Evolutionary conservation across 1,139 yeast species (phyloP).

Genomic region (Blastobotrys indianensis): DNA sequence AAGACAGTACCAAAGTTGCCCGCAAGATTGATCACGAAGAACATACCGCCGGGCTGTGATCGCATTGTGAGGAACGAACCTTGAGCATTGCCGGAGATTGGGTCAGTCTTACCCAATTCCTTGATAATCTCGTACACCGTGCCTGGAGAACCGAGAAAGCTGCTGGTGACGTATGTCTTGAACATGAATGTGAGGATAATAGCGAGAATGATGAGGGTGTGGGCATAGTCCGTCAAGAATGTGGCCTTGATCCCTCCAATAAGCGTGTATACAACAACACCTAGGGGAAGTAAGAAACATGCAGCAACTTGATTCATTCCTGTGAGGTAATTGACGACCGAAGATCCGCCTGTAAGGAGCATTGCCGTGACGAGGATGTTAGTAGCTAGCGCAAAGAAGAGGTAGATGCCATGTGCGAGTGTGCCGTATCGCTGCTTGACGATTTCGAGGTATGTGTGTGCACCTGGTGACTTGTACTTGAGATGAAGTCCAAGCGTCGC

Average conservation of each 20-base stretch:
- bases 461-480: conserved; percentile 36
- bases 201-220: conserved; percentile 48
- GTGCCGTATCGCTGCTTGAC: conserved; percentile 66
- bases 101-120: conserved; percentile 38
- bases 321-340: conserved; percentile 67
- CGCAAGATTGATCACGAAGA: conserved; percentile 71
- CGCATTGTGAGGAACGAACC: conserved; percentile 77
- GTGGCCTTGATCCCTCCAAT: conserved; percentile 92
- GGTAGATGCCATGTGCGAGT: conserved; percentile 58
- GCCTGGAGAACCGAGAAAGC: conserved; percentile 72
- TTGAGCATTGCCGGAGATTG: conserved; percentile 59
- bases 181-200: conserved; percentile 34
- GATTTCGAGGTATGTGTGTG: conserved; percentile 71
- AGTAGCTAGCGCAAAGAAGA: conserved; percentile 79
- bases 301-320: conserved; percentile 83
- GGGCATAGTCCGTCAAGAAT: conserved; percentile 79
- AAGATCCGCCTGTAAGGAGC: conserved; percentile 81
- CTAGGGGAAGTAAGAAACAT: conserved; percentile 72
- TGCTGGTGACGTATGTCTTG: conserved; percentile 44
- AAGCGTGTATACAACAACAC: conserved; percentile 74
- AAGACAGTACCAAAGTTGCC: conserved; percentile 90
- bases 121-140: conserved; percentile 66
- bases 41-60: conserved; percentile 61
- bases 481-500: conserved; percentile 70
- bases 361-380: conserved; percentile 76